Base-by-base conservation (phyloP, 2,329 filamentous ascomycete genomes). In the Calycina herbarum region DNA sequence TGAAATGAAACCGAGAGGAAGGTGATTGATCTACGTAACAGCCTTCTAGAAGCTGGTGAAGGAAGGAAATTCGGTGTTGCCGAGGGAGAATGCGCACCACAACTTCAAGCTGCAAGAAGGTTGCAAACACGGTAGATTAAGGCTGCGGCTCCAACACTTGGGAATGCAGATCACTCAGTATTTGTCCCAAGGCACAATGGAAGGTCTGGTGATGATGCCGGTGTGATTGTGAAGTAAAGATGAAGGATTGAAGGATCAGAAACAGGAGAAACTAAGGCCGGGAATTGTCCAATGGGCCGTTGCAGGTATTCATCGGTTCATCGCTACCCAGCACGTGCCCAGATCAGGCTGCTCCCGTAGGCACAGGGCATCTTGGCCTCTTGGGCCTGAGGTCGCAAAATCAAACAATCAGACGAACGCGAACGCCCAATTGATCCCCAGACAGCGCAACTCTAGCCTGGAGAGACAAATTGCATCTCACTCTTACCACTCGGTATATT, bases 201-300 rank as follows among this genome's bases (percentile, higher is more conserved):
- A 24, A 51, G n/a, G 45, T 51, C 20, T 11, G 45, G 7, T 24
- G n/a, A 24, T 51, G 45, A 40, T 40, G 38, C 38, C 11, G 45
- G 45, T 51, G 20, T 20, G n/a, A 51, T 51, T 48, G 15, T 20
- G n/a, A 17, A 24, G n/a, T 20, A 51, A 51, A 51, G 45, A 51
- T 20, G 45, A 51, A 54, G 48, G 24, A 54, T 54, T 54, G 48
- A 27, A 54, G 48, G 48, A 54, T 54, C 48, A 54, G 48, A 54
- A 24, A 24, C 24, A 27, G 48, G 48, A 7, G 20, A 27, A 27
- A 1, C 11, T 17, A 17, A 54, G 48, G 20, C 11, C 48, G 48
- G n/a, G 20, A 54, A 54, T 54, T 54, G 48, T 54, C 48, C 48
- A 54, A 54, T 54, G 20, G 48, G 24, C 27, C 27, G 27, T 29